A percentile compares a stretch with the other conserved stretches of the same genome.
Evolutionary conservation across 257 asterid species (phyloP).

Genomic region (Plantago major): DNA sequence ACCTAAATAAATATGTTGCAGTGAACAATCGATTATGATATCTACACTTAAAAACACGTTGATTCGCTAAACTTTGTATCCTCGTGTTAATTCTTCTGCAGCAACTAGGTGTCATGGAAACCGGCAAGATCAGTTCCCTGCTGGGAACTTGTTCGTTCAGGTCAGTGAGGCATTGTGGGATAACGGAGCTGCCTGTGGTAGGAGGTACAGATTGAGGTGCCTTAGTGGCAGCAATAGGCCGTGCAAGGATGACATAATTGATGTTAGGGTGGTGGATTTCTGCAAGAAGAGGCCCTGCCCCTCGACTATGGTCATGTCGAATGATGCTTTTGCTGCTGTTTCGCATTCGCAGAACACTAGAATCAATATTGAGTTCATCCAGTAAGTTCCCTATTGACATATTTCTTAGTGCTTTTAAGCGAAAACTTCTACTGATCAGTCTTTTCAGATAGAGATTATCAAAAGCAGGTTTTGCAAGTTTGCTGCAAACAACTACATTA

Average conservation of each 20-base stretch:
- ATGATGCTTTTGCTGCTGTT: slow-evolving; percentile 53
- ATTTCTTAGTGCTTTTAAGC: no score
- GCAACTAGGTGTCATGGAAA: slow-evolving; percentile 69
- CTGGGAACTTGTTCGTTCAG: slow-evolving; percentile 61
- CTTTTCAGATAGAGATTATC: no score
- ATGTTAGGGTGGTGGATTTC: slow-evolving; percentile 67
- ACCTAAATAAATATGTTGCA: neutral
- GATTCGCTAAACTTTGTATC: no score
- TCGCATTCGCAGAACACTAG: slow-evolving; percentile 42
- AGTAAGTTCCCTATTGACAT: slow-evolving; percentile 29
- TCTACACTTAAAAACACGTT: no score
- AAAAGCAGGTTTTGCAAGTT: no score
- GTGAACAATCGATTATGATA: no score
- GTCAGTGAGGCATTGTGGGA: slow-evolving; percentile 78
- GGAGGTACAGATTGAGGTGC: slow-evolving; percentile 55
- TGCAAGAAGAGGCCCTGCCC: slow-evolving; percentile 62
- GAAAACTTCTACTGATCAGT: no score
- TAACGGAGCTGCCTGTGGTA: slow-evolving; percentile 76
- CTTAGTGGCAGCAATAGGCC: slow-evolving; percentile 51
- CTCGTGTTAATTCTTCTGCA: slow-evolving; percentile 14
- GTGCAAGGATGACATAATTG: slow-evolving; percentile 46
- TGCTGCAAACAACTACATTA: no score
- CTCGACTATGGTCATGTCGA: slow-evolving; percentile 54
- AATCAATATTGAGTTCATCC: slow-evolving; percentile 61
- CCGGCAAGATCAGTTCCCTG: slow-evolving; percentile 61